Percentiles rank a stretch among this genome's conserved stretches.
Evolutionary conservation across 208 protist species (phyloP).

Genomic region (Acanthamoeba royreba): DNA sequence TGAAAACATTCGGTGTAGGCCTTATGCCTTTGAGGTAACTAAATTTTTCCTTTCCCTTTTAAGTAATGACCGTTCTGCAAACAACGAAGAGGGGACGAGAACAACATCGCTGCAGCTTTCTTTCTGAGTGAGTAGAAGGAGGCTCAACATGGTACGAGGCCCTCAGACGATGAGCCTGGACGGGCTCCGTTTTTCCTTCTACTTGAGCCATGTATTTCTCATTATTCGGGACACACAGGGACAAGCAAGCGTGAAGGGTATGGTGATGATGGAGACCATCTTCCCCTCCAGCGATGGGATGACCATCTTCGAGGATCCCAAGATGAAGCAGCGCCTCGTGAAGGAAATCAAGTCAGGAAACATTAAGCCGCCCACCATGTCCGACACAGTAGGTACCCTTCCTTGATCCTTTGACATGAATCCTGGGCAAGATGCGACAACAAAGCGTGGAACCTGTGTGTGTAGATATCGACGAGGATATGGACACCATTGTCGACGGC

Average conservation of each 20-base stretch:
- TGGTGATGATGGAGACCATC: slow-evolving; percentile 46
- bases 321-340: background rate
- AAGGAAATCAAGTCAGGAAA: slow-evolving; percentile 40
- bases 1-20: no score
- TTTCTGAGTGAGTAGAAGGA: no score
- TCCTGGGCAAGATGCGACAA: background rate
- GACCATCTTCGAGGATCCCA: slow-evolving; percentile 39
- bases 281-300: background rate
- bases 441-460: background rate
- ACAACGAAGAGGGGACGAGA: no score
- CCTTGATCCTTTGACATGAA: background rate
- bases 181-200: no score
- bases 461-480: slow-evolving; percentile 8
- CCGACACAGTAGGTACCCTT: background rate
- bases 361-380: background rate
- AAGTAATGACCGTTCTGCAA: no score
- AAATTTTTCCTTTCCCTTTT: no score
- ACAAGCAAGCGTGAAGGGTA: slow-evolving; percentile 25
- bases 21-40: no score
- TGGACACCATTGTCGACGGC: background rate
- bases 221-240: no score
- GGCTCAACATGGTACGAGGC: no score
- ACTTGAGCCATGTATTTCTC: no score
- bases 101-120: no score
- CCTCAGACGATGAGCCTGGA: no score